A percentile compares a stretch with the other conserved stretches of the same genome.
Conservation (phyloP, 208 protist species). For the Kentomonas sorsogonicus region DNA sequence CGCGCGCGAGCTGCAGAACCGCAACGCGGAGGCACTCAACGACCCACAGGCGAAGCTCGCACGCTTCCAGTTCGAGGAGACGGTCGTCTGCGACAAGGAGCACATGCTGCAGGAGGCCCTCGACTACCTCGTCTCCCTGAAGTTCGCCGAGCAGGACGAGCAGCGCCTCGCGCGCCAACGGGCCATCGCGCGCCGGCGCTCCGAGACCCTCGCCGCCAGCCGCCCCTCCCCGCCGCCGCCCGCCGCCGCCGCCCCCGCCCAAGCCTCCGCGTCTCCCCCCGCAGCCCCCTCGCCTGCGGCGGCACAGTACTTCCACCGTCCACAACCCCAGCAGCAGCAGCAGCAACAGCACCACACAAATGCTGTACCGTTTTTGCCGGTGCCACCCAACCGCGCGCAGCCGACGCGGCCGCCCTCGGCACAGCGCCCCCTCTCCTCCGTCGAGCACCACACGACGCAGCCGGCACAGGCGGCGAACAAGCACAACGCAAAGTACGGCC, state of each 20-base stretch:
- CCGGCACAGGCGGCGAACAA: no score
- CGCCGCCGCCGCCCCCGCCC: neutral
- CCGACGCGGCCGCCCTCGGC: no score
- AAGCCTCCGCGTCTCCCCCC: neutral
- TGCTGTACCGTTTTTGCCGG: no score
- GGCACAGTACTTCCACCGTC: neutral
- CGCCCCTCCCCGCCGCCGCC: neutral
- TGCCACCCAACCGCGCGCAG: no score
- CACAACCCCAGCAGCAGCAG: no score
- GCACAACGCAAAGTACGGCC: no score
- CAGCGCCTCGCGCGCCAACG: constrained; percentile 5
- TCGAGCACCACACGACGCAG: no score
- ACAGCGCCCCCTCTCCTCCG: no score
- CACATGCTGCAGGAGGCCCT: constrained; percentile 29
- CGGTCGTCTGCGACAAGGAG: constrained; percentile 22
- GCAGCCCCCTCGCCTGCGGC: neutral
- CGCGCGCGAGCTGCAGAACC: constrained; percentile 22
- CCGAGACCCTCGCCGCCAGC: constrained; percentile 1
- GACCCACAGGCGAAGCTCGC: constrained; percentile 41
- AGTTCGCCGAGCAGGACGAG: constrained; percentile 39
- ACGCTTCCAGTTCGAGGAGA: constrained; percentile 34
- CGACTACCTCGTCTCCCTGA: constrained; percentile 38
- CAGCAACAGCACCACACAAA: no score
- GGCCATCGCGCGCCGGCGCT: constrained; percentile 14
- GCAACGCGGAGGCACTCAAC: constrained; percentile 36